A percentile compares a stretch with the other conserved stretches of the same genome.
These are phyloP conservation scores for Penicillium sp. DNA, from an alignment of 2,329 filamentous ascomycete genomes.

Conservation along the genomic window DNA sequence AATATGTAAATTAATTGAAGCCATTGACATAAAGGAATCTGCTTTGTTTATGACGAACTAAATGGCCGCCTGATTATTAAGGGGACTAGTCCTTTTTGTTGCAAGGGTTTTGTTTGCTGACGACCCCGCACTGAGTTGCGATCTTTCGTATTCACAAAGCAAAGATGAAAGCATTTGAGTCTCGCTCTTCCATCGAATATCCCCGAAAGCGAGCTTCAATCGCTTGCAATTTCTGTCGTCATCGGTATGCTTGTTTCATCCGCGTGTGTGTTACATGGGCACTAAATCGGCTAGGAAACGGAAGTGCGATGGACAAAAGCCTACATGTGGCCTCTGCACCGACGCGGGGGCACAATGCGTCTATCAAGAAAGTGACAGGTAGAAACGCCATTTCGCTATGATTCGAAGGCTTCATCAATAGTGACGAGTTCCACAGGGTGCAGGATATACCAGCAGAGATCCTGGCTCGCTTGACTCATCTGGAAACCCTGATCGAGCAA, in stretches of 20 bases:
- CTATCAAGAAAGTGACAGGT: conserved; percentile 23
- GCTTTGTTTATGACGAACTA: neutral
- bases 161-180: conserved; percentile 10
- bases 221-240: conserved; percentile 21
- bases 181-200: conserved; percentile 11
- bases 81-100: neutral
- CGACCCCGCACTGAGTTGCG: conserved; percentile 7
- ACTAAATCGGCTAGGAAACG: conserved; percentile 13
- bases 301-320: conserved; percentile 21
- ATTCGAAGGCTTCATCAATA: neutral
- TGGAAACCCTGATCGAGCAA: conserved; percentile 18
- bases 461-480: conserved; percentile 14
- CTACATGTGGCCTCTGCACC: conserved; percentile 18
- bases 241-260: conserved; percentile 10
- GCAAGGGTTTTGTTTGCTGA: neutral
- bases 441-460: conserved; percentile 16
- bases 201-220: conserved; percentile 20
- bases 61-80: conserved; percentile 7
- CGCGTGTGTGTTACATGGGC: neutral
- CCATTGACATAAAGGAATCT: neutral
- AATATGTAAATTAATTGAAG: neutral
- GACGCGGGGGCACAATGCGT: conserved; percentile 19
- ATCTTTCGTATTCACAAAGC: conserved; percentile 4
- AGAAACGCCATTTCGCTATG: neutral
- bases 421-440: conserved; percentile 7